A percentile compares a stretch with the other conserved stretches of the same genome.
These are phyloP conservation scores for Fusarium virguliforme DNA, from an alignment of 2,329 filamentous ascomycete species.

Conservation along the genomic window DNA sequence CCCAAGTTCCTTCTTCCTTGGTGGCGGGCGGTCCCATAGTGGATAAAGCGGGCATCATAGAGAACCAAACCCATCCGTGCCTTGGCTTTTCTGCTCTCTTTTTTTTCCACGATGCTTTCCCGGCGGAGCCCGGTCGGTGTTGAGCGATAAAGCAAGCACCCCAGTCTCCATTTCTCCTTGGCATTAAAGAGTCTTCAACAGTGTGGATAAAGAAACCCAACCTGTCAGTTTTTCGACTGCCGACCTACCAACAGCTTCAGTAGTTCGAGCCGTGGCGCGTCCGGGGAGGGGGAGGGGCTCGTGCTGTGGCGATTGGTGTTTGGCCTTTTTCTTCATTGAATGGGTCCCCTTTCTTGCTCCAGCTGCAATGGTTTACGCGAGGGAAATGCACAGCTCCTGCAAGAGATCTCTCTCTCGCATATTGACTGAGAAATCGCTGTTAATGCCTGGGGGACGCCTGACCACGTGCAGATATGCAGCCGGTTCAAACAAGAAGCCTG, in stretches of 20 bases:
- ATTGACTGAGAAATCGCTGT: constrained; percentile 3
- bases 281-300: constrained; percentile 27
- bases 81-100: constrained; percentile 1
- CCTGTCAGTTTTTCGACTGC: constrained; percentile 16
- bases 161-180: constrained; percentile 24
- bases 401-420: constrained; percentile 23
- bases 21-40: constrained; percentile 26
- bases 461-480: constrained; percentile 46
- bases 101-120: constrained; percentile 34
- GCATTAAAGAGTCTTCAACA: constrained; percentile 14
- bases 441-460: constrained; percentile 39
- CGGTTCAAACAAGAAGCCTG: constrained; percentile 40
- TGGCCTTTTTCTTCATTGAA: constrained; percentile 20
- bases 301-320: constrained; percentile 45
- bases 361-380: constrained; percentile 9
- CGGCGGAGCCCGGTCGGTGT: constrained; percentile 28
- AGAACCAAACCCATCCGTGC: constrained; percentile 28
- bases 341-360: constrained; percentile 9
- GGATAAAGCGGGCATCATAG: constrained; percentile 22
- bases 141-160: constrained; percentile 26
- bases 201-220: constrained; percentile 6
- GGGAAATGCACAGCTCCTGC: constrained; percentile 14
- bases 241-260: constrained; percentile 1
- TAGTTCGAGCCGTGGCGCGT: constrained; percentile 20
- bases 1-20: constrained; percentile 37